Conservation (phyloP, 2,329 filamentous ascomycete species). For the Colletotrichum gloeosporioides region DNA sequence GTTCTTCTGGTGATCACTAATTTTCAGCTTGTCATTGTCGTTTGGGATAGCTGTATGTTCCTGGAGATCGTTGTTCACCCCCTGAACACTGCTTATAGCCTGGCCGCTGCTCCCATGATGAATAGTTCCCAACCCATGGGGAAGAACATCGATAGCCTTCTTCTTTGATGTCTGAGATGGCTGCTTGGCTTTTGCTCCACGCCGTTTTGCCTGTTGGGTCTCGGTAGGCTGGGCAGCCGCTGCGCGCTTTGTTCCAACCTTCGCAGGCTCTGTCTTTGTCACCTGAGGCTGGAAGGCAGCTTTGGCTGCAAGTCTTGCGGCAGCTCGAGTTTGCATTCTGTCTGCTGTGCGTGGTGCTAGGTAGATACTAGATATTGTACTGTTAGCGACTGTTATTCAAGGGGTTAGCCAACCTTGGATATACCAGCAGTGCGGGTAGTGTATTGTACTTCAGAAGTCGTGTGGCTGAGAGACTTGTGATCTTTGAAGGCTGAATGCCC, state of each 20-base stretch:
- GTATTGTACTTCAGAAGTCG: not conserved
- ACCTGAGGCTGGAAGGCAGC: not conserved
- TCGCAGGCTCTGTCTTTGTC: not conserved
- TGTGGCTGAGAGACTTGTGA: not conserved
- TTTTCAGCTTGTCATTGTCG: not conserved
- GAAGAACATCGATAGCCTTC: not conserved
- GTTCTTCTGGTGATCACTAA: not conserved
- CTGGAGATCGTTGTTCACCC: not conserved
- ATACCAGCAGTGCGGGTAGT: not conserved
- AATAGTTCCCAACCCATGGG: slow-evolving; percentile 22
- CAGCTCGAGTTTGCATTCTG: slow-evolving; percentile 1
- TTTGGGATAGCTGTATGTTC: not conserved
- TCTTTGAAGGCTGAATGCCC: not conserved
- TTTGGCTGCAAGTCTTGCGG: not conserved
- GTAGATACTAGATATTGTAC: not conserved
- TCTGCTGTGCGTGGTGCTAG: not conserved
- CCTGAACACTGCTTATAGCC: not conserved
- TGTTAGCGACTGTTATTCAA: not conserved
- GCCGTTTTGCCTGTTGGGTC: not conserved
- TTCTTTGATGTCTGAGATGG: not conserved
- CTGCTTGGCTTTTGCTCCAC: not conserved
- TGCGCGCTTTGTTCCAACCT: not conserved
- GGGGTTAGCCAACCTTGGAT: not conserved
- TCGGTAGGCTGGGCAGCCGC: not conserved
- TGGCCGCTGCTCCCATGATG: not conserved